These are phyloP conservation scores for Gossypium australe DNA, from an alignment of 345 rosid genomes.

Conservation along the genomic window DNA sequence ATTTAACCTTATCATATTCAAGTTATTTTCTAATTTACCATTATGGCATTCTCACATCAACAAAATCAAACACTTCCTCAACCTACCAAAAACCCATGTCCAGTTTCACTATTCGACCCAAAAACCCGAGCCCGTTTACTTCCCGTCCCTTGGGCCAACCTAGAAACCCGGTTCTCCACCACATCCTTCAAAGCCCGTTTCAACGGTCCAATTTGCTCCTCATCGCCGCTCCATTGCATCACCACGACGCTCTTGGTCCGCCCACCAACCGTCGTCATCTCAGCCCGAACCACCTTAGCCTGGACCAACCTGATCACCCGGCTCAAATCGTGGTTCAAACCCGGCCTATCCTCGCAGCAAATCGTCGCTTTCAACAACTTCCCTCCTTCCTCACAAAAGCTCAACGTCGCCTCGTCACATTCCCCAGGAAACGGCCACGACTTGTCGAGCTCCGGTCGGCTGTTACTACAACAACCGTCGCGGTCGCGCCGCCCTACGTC, in stretches of 20 bases:
- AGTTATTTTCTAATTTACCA: not conserved
- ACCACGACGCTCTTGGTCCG: slow-evolving; percentile 38
- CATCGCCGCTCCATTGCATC: slow-evolving; percentile 34
- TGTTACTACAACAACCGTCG: slow-evolving; percentile 14
- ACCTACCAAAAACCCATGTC: not conserved
- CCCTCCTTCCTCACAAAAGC: slow-evolving; percentile 13
- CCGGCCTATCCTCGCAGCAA: slow-evolving; percentile 52
- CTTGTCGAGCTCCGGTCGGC: slow-evolving; percentile 8
- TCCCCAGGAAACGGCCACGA: slow-evolving; percentile 37
- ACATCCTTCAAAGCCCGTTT: slow-evolving; percentile 36
- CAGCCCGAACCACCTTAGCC: slow-evolving; percentile 41
- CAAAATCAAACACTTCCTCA: not conserved
- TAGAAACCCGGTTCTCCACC: slow-evolving; percentile 32
- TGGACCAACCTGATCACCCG: slow-evolving; percentile 29
- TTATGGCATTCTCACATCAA: not conserved
- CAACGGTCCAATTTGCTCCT: slow-evolving; percentile 24
- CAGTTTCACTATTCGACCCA: slow-evolving; percentile 8
- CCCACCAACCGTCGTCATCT: slow-evolving; percentile 52
- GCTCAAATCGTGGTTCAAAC: slow-evolving; percentile 39
- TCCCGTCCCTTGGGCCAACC: slow-evolving; percentile 17
- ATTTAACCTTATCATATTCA: not conserved
- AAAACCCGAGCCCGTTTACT: slow-evolving; percentile 25
- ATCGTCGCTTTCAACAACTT: slow-evolving; percentile 31
- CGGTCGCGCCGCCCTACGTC: slow-evolving; percentile 19
- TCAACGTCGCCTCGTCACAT: slow-evolving; percentile 35